These are phyloP conservation scores for Cladosporium sp. DNA, from an alignment of 2,329 filamentous ascomycete species.

Conservation along the genomic window DNA sequence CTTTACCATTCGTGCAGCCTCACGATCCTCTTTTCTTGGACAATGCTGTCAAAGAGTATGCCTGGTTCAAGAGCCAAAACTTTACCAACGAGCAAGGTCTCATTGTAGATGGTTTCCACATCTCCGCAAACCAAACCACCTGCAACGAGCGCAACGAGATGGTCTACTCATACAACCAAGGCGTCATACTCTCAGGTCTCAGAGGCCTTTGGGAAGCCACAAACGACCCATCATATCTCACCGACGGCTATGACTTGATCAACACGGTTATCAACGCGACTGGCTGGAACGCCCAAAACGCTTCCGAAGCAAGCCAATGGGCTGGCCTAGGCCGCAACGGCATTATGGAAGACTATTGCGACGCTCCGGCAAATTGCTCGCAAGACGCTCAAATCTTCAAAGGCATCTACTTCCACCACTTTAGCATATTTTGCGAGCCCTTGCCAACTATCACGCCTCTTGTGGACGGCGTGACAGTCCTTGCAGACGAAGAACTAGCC, in stretches of 20 bases:
- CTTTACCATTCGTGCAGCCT: conserved; percentile 19
- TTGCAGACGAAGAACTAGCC: conserved; percentile 29
- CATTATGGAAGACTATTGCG: conserved; percentile 79
- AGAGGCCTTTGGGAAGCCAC: conserved; percentile 79
- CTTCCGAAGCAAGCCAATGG: conserved; percentile 47
- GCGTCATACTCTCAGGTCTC: conserved; percentile 79
- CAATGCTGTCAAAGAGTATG: conserved; percentile 72
- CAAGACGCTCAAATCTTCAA: conserved; percentile 91
- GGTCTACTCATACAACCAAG: conserved; percentile 96
- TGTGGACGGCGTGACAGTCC: conserved; percentile 42
- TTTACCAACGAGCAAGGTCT: conserved; percentile 76
- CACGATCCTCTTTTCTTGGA: conserved; percentile 55
- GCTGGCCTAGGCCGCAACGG: conserved; percentile 72
- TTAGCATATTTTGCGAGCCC: conserved; percentile 72
- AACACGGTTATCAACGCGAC: conserved; percentile 71
- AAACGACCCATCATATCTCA: conserved; percentile 63
- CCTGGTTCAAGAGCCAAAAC: conserved; percentile 72
- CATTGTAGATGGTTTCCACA: conserved; percentile 85
- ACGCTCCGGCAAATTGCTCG: conserved; percentile 69
- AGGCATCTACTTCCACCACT: conserved; percentile 90
- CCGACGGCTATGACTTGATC: conserved; percentile 74
- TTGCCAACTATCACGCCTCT: conserved; percentile 47
- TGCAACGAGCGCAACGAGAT: conserved; percentile 77
- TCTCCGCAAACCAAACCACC: conserved; percentile 55
- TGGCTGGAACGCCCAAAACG: conserved; percentile 54